Evolutionary conservation across 148 eudicot species (phyloP).

Genomic region (Arbutus unedo): DNA sequence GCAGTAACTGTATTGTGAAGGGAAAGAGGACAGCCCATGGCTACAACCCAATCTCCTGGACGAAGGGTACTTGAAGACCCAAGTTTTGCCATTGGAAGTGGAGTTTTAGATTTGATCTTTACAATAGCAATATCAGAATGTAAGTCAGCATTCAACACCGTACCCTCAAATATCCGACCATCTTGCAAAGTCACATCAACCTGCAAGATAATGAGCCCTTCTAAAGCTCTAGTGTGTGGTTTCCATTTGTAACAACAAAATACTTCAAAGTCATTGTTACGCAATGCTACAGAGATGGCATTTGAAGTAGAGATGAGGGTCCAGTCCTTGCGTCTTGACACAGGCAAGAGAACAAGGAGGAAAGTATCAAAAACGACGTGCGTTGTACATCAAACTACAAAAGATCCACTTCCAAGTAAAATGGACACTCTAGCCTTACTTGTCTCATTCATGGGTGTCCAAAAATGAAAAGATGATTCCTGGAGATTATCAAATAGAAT

Average conservation of each 20-base stretch:
- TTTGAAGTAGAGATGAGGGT: neutral
- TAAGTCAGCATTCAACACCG: slow-evolving; percentile 80
- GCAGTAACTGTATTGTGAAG: slow-evolving; percentile 96
- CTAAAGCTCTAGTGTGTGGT: neutral
- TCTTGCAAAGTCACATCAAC: slow-evolving; percentile 97
- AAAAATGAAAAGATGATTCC: neutral
- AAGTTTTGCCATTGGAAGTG: slow-evolving; percentile 84
- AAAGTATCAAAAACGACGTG: neutral
- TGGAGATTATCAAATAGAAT: neutral
- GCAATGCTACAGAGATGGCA: neutral
- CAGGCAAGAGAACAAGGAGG: neutral
- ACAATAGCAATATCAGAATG: slow-evolving; percentile 94
- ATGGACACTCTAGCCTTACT: neutral
- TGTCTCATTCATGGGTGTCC: neutral
- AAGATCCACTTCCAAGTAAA: neutral
- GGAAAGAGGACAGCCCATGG: slow-evolving; percentile 91
- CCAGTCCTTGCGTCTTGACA: neutral
- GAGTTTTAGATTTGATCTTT: slow-evolving; percentile 74
- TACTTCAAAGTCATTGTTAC: slow-evolving; percentile 1
- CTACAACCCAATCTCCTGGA: slow-evolving; percentile 98
- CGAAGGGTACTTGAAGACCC: slow-evolving; percentile 83
- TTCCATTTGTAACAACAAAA: neutral
- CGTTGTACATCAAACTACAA: neutral
- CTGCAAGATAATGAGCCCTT: slow-evolving; percentile 30
- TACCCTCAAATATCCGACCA: slow-evolving; percentile 88